Evolutionary conservation across 2,329 filamentous ascomycete species (phyloP).

Genomic region (Teratosphaeriaceae sp.): DNA sequence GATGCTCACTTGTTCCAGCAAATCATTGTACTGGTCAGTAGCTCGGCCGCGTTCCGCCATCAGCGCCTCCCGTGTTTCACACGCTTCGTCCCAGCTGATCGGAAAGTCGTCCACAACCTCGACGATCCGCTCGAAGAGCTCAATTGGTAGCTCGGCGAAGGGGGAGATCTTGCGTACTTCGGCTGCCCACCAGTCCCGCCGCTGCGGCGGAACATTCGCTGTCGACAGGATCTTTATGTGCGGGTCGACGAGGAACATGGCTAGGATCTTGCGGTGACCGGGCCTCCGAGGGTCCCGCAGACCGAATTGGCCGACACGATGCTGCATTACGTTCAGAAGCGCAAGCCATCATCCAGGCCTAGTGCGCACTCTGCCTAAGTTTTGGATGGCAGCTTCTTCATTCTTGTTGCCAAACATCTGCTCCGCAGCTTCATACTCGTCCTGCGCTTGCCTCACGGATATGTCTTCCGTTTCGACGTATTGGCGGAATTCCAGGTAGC

Average conservation of each 20-base stretch:
- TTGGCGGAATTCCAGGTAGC: constrained; percentile 46
- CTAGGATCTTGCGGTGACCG: constrained; percentile 52
- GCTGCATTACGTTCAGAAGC: constrained; percentile 51
- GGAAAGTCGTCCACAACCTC: constrained; percentile 23
- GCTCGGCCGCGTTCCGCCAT: too few relatives aligned
- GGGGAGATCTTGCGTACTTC: constrained; percentile 14
- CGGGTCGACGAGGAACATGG: constrained; percentile 55
- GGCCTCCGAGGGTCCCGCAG: constrained; percentile 45
- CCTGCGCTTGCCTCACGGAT: constrained; percentile 11
- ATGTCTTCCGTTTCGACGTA: constrained; percentile 7
- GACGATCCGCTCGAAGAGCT: constrained; percentile 23
- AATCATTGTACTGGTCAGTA: too few relatives aligned
- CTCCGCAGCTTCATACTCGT: constrained; percentile 18
- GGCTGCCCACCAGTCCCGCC: constrained; percentile 37
- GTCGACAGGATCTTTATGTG: constrained; percentile 45
- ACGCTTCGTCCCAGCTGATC: constrained; percentile 23
- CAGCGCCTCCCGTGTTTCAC: constrained; percentile 19
- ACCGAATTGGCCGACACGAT: constrained; percentile 45
- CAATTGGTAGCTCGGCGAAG: constrained; percentile 19
- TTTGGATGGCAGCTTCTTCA: constrained; percentile 32
- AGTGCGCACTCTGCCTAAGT: constrained; percentile 44
- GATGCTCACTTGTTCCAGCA: too few relatives aligned
- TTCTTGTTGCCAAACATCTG: constrained; percentile 22
- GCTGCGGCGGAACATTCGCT: constrained; percentile 47
- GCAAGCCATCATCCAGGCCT: constrained; percentile 45